These are phyloP conservation scores for Saitozyma sp. DNA, from an alignment of 768 basidiomycete genomes.

Conservation along the genomic window DNA sequence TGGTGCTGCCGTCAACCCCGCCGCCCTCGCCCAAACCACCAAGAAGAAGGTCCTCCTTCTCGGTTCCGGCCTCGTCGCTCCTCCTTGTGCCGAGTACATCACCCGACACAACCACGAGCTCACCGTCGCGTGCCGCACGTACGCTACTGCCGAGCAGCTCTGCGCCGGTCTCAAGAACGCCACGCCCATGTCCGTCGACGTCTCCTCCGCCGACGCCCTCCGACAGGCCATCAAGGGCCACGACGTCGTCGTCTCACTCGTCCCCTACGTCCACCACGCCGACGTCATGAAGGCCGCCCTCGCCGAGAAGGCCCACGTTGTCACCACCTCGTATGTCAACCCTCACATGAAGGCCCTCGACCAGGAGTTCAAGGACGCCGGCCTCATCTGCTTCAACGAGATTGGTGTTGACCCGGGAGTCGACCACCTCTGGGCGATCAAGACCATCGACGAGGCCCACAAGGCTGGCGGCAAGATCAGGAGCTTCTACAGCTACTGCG, in stretches of 20 bases:
- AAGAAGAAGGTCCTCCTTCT: slow-evolving; percentile 75
- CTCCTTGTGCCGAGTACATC: slow-evolving; percentile 94
- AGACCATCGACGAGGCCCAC: slow-evolving; percentile 77
- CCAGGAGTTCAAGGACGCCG: slow-evolving; percentile 74
- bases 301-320: slow-evolving; percentile 83
- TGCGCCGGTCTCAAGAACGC: slow-evolving; percentile 68
- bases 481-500: slow-evolving; percentile 86
- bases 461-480: slow-evolving; percentile 72
- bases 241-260: slow-evolving; percentile 93
- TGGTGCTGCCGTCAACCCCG: slow-evolving; percentile 55
- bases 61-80: slow-evolving; percentile 92
- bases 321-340: slow-evolving; percentile 93
- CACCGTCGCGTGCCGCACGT: slow-evolving; percentile 88
- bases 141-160: slow-evolving; percentile 71
- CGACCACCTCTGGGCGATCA: slow-evolving; percentile 48
- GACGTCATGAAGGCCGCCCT: slow-evolving; percentile 88
- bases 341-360: slow-evolving; percentile 87
- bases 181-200: slow-evolving; percentile 78
- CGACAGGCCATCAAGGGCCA: slow-evolving; percentile 77
- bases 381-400: slow-evolving; percentile 94
- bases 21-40: slow-evolving; percentile 53
- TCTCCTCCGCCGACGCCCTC: slow-evolving; percentile 65
- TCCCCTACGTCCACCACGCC: slow-evolving; percentile 90
- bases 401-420: slow-evolving; percentile 71
- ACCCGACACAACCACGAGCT: slow-evolving; percentile 74